Evolutionary conservation across 352 stramenopile species (phyloP).

Genomic region (Phytophthora capsici): DNA sequence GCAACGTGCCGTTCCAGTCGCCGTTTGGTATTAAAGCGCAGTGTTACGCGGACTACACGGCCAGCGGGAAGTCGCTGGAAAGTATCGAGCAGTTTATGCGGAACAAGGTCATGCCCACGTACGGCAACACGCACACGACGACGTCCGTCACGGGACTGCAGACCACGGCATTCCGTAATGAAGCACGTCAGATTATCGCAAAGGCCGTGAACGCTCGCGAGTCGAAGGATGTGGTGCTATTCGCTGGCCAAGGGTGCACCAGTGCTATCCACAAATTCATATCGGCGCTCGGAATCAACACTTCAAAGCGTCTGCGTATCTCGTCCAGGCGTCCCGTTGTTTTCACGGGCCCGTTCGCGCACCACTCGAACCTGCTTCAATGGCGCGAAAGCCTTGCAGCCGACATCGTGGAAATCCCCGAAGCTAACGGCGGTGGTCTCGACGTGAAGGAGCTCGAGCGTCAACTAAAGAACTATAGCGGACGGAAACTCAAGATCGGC

Average conservation of each 20-base stretch:
- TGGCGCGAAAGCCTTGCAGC: constrained; percentile 92
- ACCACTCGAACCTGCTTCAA: constrained; percentile 97
- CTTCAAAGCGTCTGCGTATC: constrained; percentile 20
- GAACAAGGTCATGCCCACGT: constrained; percentile 91
- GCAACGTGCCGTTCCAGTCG: constrained; percentile 51
- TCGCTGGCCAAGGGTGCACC: constrained; percentile 90
- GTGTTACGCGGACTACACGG: constrained; percentile 96
- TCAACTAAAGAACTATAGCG: constrained; percentile 55
- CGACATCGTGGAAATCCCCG: constrained; percentile 81
- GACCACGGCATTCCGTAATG: constrained; percentile 94
- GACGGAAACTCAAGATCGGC: constrained; percentile 79
- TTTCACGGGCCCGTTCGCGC: constrained; percentile 94
- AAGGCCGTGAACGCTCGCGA: constrained; percentile 87
- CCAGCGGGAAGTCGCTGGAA: constrained; percentile 85
- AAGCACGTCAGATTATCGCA: constrained; percentile 95
- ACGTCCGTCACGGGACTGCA: constrained; percentile 76
- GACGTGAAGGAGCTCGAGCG: constrained; percentile 64
- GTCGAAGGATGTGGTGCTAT: constrained; percentile 94
- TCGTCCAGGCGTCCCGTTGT: constrained; percentile 77
- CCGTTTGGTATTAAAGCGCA: constrained; percentile 81
- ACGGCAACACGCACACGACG: constrained; percentile 97
- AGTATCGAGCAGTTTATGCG: constrained; percentile 94
- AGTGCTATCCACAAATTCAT: constrained; percentile 87
- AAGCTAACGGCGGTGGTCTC: constrained; percentile 52
- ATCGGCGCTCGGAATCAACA: constrained; percentile 61